These are phyloP conservation scores for Astrothelium macrocarpum DNA, from an alignment of 495 filamentous ascomycete genomes.

Conservation along the genomic window DNA sequence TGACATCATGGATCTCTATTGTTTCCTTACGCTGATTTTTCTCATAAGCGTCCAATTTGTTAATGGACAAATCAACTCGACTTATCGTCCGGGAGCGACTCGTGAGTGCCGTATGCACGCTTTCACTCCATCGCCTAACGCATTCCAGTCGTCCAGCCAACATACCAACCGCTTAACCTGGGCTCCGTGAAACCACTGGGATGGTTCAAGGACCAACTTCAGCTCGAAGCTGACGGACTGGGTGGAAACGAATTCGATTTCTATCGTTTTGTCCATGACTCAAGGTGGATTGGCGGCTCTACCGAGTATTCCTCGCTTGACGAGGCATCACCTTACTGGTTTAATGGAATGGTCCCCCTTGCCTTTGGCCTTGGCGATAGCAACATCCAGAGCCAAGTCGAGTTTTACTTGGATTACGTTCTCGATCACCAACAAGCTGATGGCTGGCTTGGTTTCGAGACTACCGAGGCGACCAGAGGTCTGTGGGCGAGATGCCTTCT, in stretches of 20 bases:
- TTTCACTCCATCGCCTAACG: background rate
- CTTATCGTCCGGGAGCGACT: background rate
- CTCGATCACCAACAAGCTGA: conserved; percentile 45
- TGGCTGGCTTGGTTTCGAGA: conserved; percentile 56
- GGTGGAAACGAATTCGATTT: conserved; percentile 52
- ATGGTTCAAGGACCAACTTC: conserved; percentile 50
- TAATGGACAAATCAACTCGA: background rate
- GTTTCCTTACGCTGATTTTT: background rate
- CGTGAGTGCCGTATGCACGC: background rate
- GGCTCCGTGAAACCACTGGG: conserved; percentile 49
- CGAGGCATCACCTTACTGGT: conserved; percentile 57
- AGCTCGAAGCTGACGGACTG: conserved; percentile 44
- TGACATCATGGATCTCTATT: background rate
- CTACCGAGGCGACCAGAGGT: conserved; percentile 32
- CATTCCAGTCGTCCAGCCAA: background rate
- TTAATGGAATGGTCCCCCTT: conserved; percentile 55
- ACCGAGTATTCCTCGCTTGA: conserved; percentile 50
- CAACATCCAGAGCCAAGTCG: conserved; percentile 45
- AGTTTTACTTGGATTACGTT: conserved; percentile 39
- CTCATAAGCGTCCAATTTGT: background rate
- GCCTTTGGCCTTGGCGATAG: conserved; percentile 47
- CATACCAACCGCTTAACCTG: conserved; percentile 20
- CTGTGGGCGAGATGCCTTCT: conserved; percentile 48
- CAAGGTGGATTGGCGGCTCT: conserved; percentile 46
- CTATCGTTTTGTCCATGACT: conserved; percentile 47